Conservation (phyloP, 257 asterid species). For the Ballota nigra region DNA sequence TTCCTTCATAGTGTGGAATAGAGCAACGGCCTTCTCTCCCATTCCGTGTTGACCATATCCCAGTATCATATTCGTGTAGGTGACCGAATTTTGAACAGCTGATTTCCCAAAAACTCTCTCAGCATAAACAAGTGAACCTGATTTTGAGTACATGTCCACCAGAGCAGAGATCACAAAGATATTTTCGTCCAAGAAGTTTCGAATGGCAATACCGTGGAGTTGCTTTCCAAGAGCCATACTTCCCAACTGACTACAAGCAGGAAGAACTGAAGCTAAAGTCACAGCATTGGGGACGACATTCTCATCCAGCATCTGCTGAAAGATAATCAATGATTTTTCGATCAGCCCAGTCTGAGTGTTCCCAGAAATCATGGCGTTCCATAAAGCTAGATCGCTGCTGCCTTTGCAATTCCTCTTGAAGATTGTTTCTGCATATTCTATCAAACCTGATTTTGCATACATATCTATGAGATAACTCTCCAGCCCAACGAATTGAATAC, state of each 20-base stretch:
- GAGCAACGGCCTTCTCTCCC: conserved; percentile 64
- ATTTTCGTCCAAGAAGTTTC: conserved; percentile 55
- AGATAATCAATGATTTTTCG: conserved; percentile 47
- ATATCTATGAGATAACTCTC: conserved; percentile 72
- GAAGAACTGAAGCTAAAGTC: conserved; percentile 78
- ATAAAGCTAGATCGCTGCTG: conserved; percentile 55
- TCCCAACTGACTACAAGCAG: conserved; percentile 70
- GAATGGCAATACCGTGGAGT: conserved; percentile 64
- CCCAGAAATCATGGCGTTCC: conserved; percentile 86
- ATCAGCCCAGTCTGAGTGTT: conserved; percentile 58
- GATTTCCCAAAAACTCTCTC: conserved; percentile 56
- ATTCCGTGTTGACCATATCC: conserved; percentile 93
- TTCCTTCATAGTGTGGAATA: conserved; percentile 55
- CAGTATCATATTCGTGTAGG: conserved; percentile 82
- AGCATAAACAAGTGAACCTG: conserved; percentile 61
- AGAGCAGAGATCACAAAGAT: conserved; percentile 74
- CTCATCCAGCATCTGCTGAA: conserved; percentile 58
- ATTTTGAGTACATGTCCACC: conserved; percentile 91
- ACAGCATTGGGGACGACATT: conserved; percentile 62
- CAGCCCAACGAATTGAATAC: conserved; percentile 62
- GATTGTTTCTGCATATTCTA: conserved; percentile 46
- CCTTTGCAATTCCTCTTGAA: conserved; percentile 34
- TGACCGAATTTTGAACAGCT: conserved; percentile 61
- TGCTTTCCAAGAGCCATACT: conserved; percentile 62
- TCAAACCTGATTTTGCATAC: conserved; percentile 66